Base-by-base conservation (phyloP, 2,329 filamentous ascomycete genomes). In the Metarhizium humberi region DNA sequence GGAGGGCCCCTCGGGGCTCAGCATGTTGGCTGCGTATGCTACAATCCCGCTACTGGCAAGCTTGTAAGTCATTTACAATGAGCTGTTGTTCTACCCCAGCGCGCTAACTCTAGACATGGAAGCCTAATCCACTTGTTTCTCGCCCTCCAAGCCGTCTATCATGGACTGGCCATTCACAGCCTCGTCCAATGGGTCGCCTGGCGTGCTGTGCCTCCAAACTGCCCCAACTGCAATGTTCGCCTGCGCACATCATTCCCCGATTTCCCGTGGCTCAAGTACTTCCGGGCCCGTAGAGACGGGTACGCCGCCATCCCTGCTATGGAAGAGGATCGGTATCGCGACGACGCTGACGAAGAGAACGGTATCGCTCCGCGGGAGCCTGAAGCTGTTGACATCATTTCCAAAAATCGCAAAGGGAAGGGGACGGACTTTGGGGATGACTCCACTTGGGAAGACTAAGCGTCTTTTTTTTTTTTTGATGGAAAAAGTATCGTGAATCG, bases 11-110 rank as follows among this genome's bases (percentile, higher is more conserved):
- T 61, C 67, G 3, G 63, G 67, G 53, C 57, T 73, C 51, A 69
- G 66, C 45, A 73, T 74, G 71, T 64, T 75, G 36, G 71, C 71
- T 42, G 69, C 73, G 13, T 75, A 75, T 58, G 67, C 68, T 11
- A 75, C 73, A 3, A 67, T 75, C 18, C 73, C 73, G 42, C 63
- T 75, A 47, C 59, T 75, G 32, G 55, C 69, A 38, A 74, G 69
- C 59, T 73, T 74, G 73, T 75, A 64, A 59, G 69, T 61, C 30
- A 42, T 20, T 18, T 10, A 6, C 2, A 6, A 3, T 20, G n/a
- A 45, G 29, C 18, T 7, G 30, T 5, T 14, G 11, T 8, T 34
- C 32, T 11, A 34, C 32, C 32, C 32, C 32, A 42, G 6, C 40
- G 40, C 6, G 40, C 42, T 34, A 13, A 36, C 46, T 30, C 52